These are phyloP conservation scores for Botryotinia calthae DNA, from an alignment of 2,329 filamentous ascomycete species.

Conservation along the genomic window DNA sequence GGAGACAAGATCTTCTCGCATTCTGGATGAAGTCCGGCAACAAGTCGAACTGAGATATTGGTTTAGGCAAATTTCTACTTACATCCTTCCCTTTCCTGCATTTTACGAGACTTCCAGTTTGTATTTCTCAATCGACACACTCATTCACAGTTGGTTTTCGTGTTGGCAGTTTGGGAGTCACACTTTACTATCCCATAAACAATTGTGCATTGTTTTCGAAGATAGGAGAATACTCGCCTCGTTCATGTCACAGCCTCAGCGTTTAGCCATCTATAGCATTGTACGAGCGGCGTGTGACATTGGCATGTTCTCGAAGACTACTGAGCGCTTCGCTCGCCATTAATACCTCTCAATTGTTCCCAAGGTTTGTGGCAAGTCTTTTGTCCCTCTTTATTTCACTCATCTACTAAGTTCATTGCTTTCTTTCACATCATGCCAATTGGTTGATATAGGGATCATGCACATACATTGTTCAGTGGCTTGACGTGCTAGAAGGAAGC, in stretches of 20 bases:
- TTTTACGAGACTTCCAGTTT: neutral
- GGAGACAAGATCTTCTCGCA: slow-evolving; percentile 6
- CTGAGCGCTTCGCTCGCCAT: neutral
- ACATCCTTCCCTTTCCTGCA: neutral
- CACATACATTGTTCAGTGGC: neutral
- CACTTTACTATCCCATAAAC: neutral
- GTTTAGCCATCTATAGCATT: neutral
- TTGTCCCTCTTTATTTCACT: neutral
- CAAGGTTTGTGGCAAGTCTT: neutral
- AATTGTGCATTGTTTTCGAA: neutral
- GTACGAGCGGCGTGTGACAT: neutral
- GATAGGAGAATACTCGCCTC: neutral
- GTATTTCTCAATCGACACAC: neutral
- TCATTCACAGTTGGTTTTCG: neutral
- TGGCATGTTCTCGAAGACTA: neutral
- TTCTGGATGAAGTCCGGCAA: neutral
- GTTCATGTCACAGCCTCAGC: neutral
- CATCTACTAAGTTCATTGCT: neutral
- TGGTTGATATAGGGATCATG: neutral
- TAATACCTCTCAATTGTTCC: neutral
- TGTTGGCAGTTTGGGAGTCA: neutral
- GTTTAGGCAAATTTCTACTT: neutral
- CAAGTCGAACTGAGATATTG: neutral
- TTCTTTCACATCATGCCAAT: neutral
- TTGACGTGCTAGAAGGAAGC: neutral